Evolutionary conservation across 805 yeast species (phyloP).

Genomic region (Kregervanrija pseudodelftensis): DNA sequence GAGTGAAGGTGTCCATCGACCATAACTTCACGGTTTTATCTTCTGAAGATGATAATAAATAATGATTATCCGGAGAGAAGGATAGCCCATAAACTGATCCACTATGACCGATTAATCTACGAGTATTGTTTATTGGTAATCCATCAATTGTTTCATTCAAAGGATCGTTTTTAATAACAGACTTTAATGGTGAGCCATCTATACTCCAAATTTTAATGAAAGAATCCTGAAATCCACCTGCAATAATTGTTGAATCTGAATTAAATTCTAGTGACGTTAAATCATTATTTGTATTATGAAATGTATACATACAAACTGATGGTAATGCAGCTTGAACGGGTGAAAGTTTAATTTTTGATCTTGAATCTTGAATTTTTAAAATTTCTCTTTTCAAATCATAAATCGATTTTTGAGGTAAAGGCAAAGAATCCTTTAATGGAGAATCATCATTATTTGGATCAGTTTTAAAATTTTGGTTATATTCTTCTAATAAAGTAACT

Average conservation of each 20-base stretch:
- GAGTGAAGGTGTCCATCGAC: conserved; percentile 87
- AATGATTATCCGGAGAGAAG: conserved; percentile 85
- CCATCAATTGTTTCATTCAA: conserved; percentile 31
- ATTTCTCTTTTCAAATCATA: conserved; percentile 76
- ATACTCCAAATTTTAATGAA: conserved; percentile 88
- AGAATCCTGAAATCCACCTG: conserved; percentile 93
- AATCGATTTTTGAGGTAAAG: conserved; percentile 79
- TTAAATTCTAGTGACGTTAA: conserved; percentile 84
- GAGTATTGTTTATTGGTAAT: conserved; percentile 24
- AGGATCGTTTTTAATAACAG: conserved; percentile 49
- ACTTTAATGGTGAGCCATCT: conserved; percentile 78
- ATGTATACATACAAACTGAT: conserved; percentile 95
- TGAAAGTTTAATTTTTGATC: conserved; percentile 64
- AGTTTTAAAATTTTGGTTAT: conserved; percentile 48
- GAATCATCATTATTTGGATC: conserved; percentile 50
- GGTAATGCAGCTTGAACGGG: conserved; percentile 78
- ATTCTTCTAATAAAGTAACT: conserved; percentile 56
- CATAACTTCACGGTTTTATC: conserved; percentile 89
- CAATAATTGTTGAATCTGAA: conserved; percentile 77
- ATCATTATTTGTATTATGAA: conserved; percentile 89
- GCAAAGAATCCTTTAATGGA: conserved; percentile 69
- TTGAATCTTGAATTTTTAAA: conserved; percentile 70
- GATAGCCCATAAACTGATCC: conserved; percentile 90
- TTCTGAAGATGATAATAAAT: conserved; percentile 75
- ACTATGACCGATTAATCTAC: conserved; percentile 79